Evolutionary conservation across 139 green algal species (phyloP).

Genomic region (Ulvella scutata): DNA sequence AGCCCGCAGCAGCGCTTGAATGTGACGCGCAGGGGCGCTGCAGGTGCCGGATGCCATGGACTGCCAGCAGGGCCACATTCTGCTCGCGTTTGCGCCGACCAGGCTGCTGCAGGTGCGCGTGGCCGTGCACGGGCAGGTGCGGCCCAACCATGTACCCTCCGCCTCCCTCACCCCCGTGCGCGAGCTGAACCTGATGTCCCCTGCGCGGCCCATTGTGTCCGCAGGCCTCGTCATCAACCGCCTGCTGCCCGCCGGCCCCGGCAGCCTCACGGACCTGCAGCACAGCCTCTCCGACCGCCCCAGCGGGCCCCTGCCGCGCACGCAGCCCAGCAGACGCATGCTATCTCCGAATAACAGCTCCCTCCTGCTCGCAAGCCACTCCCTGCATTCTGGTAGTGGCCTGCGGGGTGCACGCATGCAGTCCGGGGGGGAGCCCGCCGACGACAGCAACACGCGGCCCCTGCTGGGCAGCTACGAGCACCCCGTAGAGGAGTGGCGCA

Average conservation of each 20-base stretch:
- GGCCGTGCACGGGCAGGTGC: conserved; percentile 29
- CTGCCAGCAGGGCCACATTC: conserved; percentile 44
- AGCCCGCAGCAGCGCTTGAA: too few species aligned
- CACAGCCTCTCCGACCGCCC: neutral
- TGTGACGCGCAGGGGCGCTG: neutral
- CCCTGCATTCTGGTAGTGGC: neutral
- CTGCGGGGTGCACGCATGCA: neutral
- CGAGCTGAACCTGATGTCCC: conserved; percentile 13
- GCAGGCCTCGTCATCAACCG: neutral
- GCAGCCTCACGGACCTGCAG: neutral
- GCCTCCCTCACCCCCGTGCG: conserved; percentile 24
- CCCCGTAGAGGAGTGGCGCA: neutral
- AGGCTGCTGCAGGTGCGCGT: conserved; percentile 64
- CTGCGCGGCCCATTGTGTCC: neutral
- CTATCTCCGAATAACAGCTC: neutral
- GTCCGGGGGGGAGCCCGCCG: neutral
- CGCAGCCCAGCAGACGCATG: neutral
- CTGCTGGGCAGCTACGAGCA: neutral
- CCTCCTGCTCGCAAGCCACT: neutral
- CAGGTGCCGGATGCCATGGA: conserved; percentile 71
- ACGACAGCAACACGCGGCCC: neutral
- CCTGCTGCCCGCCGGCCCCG: neutral
- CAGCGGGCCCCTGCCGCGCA: neutral
- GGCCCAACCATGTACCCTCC: conserved; percentile 16
- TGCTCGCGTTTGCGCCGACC: conserved; percentile 54